These are phyloP conservation scores for Fusarium proliferatum DNA, from an alignment of 2,329 filamentous ascomycete species.

Conservation along the genomic window DNA sequence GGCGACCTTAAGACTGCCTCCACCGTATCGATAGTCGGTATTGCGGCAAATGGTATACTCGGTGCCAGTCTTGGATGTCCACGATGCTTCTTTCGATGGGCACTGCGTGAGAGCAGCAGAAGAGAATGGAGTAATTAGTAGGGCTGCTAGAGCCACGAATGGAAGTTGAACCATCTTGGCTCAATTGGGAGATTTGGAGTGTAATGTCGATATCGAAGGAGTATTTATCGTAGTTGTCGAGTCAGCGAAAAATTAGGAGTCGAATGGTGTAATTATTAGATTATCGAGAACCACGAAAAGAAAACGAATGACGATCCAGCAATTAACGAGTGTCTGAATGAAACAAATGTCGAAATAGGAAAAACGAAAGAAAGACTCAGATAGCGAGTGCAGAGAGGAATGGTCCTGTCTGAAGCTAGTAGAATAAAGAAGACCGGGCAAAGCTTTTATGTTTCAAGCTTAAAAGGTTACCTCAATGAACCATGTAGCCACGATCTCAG, in stretches of 20 bases:
- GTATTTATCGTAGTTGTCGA: neutral
- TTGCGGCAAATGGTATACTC: conserved; percentile 25
- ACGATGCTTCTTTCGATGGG: conserved; percentile 22
- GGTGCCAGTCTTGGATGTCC: conserved; percentile 8
- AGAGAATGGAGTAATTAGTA: conserved; percentile 17
- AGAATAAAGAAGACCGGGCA: neutral
- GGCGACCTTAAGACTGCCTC: conserved; percentile 12
- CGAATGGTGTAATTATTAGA: neutral
- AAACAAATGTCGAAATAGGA: conserved; percentile 3
- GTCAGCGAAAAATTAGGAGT: neutral
- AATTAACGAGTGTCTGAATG: conserved; percentile 10
- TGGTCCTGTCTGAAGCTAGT: neutral
- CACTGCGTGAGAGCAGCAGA: conserved; percentile 27
- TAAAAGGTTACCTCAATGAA: neutral
- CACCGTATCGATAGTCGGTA: conserved; percentile 31
- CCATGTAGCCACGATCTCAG: neutral
- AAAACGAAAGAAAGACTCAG: conserved; percentile 12
- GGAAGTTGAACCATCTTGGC: conserved; percentile 13
- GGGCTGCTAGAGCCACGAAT: conserved; percentile 30
- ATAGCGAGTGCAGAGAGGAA: conserved; percentile 22
- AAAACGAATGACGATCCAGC: neutral
- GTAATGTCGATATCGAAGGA: neutral
- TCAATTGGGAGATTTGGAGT: neutral
- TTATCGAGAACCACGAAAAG: neutral
- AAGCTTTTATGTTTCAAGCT: conserved; percentile 20